phyloP scores from a whole-genome alignment of 805 yeast genomes.

The Millerozyma miso region DNA sequence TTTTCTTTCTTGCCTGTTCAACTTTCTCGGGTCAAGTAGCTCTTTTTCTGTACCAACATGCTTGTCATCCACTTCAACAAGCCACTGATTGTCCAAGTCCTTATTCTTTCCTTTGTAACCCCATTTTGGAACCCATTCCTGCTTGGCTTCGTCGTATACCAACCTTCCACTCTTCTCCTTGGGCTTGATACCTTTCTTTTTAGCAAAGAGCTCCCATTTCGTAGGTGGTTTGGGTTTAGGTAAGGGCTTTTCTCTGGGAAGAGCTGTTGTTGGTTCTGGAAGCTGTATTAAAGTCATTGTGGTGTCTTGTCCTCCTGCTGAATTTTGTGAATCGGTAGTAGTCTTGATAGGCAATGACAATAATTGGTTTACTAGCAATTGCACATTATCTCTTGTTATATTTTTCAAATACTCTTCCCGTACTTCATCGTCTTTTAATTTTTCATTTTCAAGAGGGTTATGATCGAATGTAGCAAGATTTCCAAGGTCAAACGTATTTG shows the following conservation, averaged over 20 bases:
- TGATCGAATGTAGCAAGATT: constrained; percentile 86
- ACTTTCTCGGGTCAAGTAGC: constrained; percentile 80
- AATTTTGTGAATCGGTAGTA: constrained; percentile 68
- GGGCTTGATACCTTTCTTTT: constrained; percentile 88
- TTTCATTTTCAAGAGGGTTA: constrained; percentile 70
- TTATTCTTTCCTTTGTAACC: constrained; percentile 95
- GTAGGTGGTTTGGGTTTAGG: constrained; percentile 92
- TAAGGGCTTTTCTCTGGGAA: constrained; percentile 93
- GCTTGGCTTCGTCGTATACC: constrained; percentile 83
- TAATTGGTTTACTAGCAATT: constrained; percentile 84
- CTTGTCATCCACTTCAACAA: constrained; percentile 86
- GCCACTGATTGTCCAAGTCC: constrained; percentile 85
- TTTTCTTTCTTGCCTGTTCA: constrained; percentile 80
- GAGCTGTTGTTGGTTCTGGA: constrained; percentile 75
- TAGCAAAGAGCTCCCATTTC: constrained; percentile 96
- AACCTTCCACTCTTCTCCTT: constrained; percentile 86
- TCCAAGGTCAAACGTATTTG: constrained; percentile 85
- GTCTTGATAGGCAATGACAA: constrained; percentile 84
- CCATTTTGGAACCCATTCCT: constrained; percentile 98
- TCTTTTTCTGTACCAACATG: constrained; percentile 51
- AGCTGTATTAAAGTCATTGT: constrained; percentile 78
- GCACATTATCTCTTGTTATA: constrained; percentile 87
- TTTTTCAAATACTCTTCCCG: constrained; percentile 62
- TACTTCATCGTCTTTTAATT: constrained; percentile 49
- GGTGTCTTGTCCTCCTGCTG: constrained; percentile 60